Evolutionary conservation across 345 rosid genomes (phyloP), one percentile per base, ranked within the genome.

Genomic region (Balakata baccata): DNA sequence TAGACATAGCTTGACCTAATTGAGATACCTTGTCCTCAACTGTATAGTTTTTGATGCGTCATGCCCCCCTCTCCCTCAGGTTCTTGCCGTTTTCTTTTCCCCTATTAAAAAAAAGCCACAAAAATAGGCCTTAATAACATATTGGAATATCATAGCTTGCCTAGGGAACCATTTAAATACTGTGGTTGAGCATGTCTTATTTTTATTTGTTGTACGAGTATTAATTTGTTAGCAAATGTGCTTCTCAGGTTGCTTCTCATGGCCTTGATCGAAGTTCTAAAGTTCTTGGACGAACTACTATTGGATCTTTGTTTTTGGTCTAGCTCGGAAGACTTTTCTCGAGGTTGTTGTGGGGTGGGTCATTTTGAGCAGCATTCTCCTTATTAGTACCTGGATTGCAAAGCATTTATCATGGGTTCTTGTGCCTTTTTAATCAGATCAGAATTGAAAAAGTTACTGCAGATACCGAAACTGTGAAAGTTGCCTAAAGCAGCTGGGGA

Each of bases 161-260:
- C 34, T 65, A n/a, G 20, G 74, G 51, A 43, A 18, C 58, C 54
- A 25, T 25, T 14, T 39, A n/a, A 37, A 5, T 46, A 12, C 14
- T 9, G 18, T 64, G 16, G 7, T 45, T 11, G 13, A 38, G 49
- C 43, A 18, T 58, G 6, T 45, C 4, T 53, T 4, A 45, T 25
- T 23, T 37, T 56, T 11, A 2, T 8, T 13, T 10, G 39, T 22
- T 54, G 18, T 52, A 20, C 70, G 64, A 9, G 10, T 10, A 37
- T 61, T 68, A 20, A 74, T 34, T 51, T 51, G n/a, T 17, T n/a
- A 39, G 34, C 17, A 54, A 12, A 20, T 64, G 3, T 76, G 22
- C 18, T 52, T 74, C 11, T 53, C 78, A 92, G 99, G 97, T 95
- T 86, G 99, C 94, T 78, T 88, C 97, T 78, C 97, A 95, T 84